These are phyloP conservation scores for Elasticomyces elasticus DNA, from an alignment of 495 filamentous ascomycete species.

Conservation along the genomic window DNA sequence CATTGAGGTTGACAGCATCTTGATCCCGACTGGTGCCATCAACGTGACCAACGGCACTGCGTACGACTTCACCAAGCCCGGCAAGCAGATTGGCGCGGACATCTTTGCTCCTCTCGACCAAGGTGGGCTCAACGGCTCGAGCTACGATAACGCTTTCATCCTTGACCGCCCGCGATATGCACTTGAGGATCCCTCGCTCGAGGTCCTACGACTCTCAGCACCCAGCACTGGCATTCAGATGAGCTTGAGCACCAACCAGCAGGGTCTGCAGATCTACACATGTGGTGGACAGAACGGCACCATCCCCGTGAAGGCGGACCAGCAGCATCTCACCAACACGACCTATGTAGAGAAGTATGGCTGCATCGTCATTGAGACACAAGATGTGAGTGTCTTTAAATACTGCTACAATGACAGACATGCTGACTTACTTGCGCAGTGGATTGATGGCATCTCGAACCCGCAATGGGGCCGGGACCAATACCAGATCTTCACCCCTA, in stretches of 20 bases:
- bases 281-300: slow-evolving; percentile 66
- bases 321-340: slow-evolving; percentile 36
- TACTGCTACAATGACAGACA: not conserved
- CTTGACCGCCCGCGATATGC: slow-evolving; percentile 54
- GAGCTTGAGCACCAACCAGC: slow-evolving; percentile 65
- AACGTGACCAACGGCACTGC: slow-evolving; percentile 46
- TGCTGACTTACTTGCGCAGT: slow-evolving; percentile 27
- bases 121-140: slow-evolving; percentile 42
- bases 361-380: slow-evolving; percentile 57
- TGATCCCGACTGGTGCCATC: slow-evolving; percentile 66
- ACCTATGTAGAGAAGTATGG: slow-evolving; percentile 51
- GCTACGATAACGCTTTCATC: slow-evolving; percentile 65
- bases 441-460: slow-evolving; percentile 75
- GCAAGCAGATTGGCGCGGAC: slow-evolving; percentile 57
- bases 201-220: slow-evolving; percentile 50
- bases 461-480: slow-evolving; percentile 55
- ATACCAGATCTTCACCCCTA: slow-evolving; percentile 21
- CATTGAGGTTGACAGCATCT: slow-evolving; percentile 57
- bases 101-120: slow-evolving; percentile 45
- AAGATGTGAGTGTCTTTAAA: slow-evolving; percentile 31
- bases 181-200: slow-evolving; percentile 45
- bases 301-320: slow-evolving; percentile 43
- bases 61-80: slow-evolving; percentile 58
- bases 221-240: slow-evolving; percentile 56
- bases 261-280: slow-evolving; percentile 67